Conservation (phyloP, 192 early-diverging fungal species). For the Dispira simplex region DNA sequence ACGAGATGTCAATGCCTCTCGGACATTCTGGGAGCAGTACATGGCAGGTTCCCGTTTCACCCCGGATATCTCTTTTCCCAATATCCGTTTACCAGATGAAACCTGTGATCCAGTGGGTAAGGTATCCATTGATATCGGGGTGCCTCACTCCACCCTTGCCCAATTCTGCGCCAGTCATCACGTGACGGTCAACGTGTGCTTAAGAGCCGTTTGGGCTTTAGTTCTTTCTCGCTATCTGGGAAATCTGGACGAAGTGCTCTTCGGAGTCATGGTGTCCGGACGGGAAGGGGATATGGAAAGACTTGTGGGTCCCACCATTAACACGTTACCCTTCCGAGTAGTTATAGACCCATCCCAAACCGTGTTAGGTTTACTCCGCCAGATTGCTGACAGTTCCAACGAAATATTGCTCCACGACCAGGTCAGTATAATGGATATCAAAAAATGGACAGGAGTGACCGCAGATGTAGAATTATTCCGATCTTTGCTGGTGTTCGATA, state of each 20-base stretch:
- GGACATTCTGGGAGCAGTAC: too few relatives aligned
- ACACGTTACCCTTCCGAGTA: conserved; percentile 3
- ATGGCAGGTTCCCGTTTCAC: too few relatives aligned
- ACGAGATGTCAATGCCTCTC: too few relatives aligned
- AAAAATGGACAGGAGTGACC: not conserved
- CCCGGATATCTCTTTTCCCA: too few relatives aligned
- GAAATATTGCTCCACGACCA: not conserved
- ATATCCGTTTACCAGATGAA: too few relatives aligned
- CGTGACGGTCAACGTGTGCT: not conserved
- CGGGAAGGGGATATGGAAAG: not conserved
- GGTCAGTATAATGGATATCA: not conserved
- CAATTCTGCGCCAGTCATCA: not conserved
- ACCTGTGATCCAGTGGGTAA: too few relatives aligned
- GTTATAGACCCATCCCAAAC: not conserved
- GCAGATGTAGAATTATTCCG: not conserved
- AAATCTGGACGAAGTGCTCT: not conserved
- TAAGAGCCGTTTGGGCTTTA: not conserved
- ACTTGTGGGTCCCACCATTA: conserved; percentile 5
- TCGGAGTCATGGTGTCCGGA: conserved; percentile 3
- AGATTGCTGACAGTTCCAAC: not conserved
- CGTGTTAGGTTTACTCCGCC: not conserved
- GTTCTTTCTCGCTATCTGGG: not conserved
- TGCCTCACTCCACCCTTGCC: not conserved
- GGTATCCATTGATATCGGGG: too few relatives aligned
- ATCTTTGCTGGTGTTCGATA: conserved; percentile 1